Conservation (phyloP, 2,329 filamentous ascomycete genomes). For the Botrytis squamosa region DNA sequence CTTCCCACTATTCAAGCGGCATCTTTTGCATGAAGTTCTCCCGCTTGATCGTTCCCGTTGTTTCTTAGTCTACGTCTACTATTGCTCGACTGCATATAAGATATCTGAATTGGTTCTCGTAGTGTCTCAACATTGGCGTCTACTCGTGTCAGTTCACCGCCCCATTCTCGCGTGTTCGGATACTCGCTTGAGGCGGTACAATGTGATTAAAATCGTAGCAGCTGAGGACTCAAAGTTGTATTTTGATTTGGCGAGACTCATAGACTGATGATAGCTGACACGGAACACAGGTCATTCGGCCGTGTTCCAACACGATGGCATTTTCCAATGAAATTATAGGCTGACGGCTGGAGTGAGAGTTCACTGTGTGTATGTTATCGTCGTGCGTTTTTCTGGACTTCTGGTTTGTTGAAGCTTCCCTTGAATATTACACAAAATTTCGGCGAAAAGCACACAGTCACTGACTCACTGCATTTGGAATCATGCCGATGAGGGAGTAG, state of each 20-base stretch:
- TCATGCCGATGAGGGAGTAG: not conserved
- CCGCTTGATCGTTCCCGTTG: not conserved
- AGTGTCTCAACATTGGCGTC: not conserved
- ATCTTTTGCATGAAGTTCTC: not conserved
- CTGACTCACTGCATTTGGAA: not conserved
- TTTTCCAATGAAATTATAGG: conserved; percentile 9
- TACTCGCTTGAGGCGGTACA: conserved; percentile 3
- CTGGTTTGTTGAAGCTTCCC: not conserved
- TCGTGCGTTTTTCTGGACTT: not conserved
- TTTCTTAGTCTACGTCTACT: not conserved
- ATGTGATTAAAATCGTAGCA: not conserved
- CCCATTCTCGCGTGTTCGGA: not conserved
- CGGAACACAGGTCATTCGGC: conserved; percentile 8
- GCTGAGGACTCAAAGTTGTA: not conserved
- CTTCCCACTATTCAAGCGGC: not conserved
- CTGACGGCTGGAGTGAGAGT: conserved; percentile 6
- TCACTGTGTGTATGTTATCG: not conserved
- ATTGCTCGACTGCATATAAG: not conserved
- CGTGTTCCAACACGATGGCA: conserved; percentile 1
- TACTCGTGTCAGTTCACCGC: not conserved
- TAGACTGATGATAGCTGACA: not conserved
- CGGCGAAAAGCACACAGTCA: not conserved
- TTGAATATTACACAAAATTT: not conserved
- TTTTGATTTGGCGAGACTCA: conserved; percentile 10
- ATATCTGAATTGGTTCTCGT: not conserved